Percentiles rank a stretch among this genome's conserved stretches.
Conservation (phyloP, 2,329 filamentous ascomycete species). For the Curvularia lunata region DNA sequence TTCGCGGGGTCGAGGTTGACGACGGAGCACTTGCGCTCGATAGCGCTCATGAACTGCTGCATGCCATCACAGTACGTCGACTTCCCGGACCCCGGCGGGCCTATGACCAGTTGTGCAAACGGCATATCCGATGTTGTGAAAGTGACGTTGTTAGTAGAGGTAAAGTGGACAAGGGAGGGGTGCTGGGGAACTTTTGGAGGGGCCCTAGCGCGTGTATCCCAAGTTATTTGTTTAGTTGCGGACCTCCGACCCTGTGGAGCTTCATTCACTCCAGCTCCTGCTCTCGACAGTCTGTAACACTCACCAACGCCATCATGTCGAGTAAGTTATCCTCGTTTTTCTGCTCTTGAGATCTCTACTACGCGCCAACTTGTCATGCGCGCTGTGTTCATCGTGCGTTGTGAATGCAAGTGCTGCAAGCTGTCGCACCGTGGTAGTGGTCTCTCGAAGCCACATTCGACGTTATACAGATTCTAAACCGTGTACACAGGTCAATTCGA, state of each 20-base stretch:
- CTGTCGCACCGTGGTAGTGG: not conserved
- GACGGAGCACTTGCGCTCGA: constrained; percentile 91
- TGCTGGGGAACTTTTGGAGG: constrained; percentile 22
- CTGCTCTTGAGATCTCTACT: not conserved
- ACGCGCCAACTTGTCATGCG: not conserved
- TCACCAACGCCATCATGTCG: constrained; percentile 35
- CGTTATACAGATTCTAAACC: not conserved
- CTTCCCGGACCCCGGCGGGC: constrained; percentile 94
- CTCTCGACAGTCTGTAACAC: constrained; percentile 6
- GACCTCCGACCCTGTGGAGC: constrained; percentile 25
- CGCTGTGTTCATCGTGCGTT: too few species aligned
- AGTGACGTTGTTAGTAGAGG: constrained; percentile 3
- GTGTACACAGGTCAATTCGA: constrained; percentile 69
- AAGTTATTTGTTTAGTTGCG: constrained; percentile 19
- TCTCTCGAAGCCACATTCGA: not conserved
- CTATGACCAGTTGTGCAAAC: constrained; percentile 81
- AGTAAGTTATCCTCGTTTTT: constrained; percentile 20
- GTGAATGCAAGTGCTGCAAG: not conserved
- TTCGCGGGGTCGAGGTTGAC: constrained; percentile 98
- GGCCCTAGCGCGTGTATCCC: constrained; percentile 20
- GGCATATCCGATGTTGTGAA: constrained; percentile 53
- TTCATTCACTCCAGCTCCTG: constrained; percentile 22
- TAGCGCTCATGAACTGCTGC: constrained; percentile 97
- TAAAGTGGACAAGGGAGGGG: not conserved
- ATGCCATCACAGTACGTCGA: constrained; percentile 99